Evolutionary conservation across 495 filamentous ascomycete genomes (phyloP), one percentile per base, ranked within the genome.

Genomic region (Clohesyomyces aquaticus): DNA sequence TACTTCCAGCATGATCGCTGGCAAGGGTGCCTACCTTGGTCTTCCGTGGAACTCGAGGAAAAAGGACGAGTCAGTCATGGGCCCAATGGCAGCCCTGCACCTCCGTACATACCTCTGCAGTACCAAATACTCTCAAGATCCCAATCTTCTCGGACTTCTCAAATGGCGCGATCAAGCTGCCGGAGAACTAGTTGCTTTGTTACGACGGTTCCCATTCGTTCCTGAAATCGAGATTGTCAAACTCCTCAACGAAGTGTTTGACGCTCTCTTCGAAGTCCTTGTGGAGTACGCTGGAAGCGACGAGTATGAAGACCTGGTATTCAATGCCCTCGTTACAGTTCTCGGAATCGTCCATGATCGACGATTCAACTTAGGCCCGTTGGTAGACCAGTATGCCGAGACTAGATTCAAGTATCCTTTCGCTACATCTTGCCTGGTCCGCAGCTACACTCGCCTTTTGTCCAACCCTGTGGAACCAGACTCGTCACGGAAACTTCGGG

Each of bases 141-240:
- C 93, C 66, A 86, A 89, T 28, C 82, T 99, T 14, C 77, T 97
- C 42, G 88, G 89, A 21, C 78, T 99, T 22, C 71, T 97, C 18
- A 89, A 87, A 60, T 98, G 95, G 93, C 90, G 85, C 65, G 86
- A 92, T 18, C 83, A 88, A 28, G 78, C 86, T 1, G 79, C 84
- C 41, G 83, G 83, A 41, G 85, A 93, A 22, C 79, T 94, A 0
- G 77, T 89, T 1, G 80, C 85, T 19, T 80, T 96, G 4, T 76
- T 99, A 29, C 88, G 90, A 73, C 85, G 90, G 61, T 81, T 98
- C 38, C 85, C 89, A 9, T 99, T 98, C 69, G 94, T 99, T 10
- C 88, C 94, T 0, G 94, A 99, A 73, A 96, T 97, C 52, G 94
- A 99, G 76, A 90, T 98, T 25, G 94, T 98, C 60, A 99, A 97